A percentile compares a stretch with the other conserved stretches of the same genome.
Conservation (phyloP, 2,329 filamentous ascomycete species). For the Claviceps sp. region DNA sequence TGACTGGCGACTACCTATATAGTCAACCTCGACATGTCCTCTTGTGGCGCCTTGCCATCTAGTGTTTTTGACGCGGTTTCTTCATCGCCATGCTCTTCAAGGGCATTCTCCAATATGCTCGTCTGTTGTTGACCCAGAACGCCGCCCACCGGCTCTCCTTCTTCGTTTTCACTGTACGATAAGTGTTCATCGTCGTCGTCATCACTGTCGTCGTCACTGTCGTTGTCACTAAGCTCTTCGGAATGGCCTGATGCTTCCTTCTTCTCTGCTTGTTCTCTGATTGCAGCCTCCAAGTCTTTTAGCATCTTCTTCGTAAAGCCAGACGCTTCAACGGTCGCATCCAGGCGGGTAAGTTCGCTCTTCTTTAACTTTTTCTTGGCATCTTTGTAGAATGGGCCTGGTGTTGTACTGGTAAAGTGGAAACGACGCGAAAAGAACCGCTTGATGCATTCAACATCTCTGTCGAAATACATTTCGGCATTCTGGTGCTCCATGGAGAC, state of each 20-base stretch:
- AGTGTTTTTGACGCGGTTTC: background rate
- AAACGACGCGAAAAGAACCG: slow-evolving; percentile 84
- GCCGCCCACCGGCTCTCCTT: background rate
- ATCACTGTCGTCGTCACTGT: slow-evolving; percentile 17
- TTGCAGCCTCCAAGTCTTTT: slow-evolving; percentile 83
- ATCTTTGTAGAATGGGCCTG: slow-evolving; percentile 75
- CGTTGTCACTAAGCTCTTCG: slow-evolving; percentile 13
- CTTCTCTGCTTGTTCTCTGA: slow-evolving; percentile 57
- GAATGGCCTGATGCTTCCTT: slow-evolving; percentile 20
- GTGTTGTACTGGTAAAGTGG: slow-evolving; percentile 68
- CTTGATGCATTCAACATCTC: slow-evolving; percentile 91
- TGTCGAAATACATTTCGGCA: slow-evolving; percentile 93
- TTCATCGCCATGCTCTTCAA: background rate
- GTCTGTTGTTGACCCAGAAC: background rate
- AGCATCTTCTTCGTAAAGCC: slow-evolving; percentile 96
- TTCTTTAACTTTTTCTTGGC: slow-evolving; percentile 61
- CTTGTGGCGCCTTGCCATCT: slow-evolving; percentile 9
- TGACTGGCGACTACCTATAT: slow-evolving; percentile 10
- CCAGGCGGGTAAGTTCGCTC: slow-evolving; percentile 55
- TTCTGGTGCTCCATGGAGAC: slow-evolving; percentile 88
- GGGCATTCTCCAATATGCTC: background rate
- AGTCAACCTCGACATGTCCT: slow-evolving; percentile 17
- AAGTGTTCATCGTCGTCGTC: slow-evolving; percentile 8
- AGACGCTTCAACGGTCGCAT: slow-evolving; percentile 80
- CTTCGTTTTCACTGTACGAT: slow-evolving; percentile 3